A percentile compares a stretch with the other conserved stretches of the same genome.
Conservation (phyloP, 305 asterid species). For the Fraxinus greggii region DNA sequence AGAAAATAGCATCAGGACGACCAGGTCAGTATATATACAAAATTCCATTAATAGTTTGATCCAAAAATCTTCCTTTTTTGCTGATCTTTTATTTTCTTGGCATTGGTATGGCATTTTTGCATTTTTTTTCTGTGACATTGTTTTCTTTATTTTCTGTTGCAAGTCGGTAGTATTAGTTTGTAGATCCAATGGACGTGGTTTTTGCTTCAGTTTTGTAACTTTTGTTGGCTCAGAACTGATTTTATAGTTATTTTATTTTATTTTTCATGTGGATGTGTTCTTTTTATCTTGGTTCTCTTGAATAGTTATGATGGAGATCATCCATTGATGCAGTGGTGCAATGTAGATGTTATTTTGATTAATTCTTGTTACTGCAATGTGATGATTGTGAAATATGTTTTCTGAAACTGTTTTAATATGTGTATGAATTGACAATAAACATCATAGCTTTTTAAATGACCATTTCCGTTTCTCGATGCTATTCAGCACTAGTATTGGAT, state of each 20-base stretch:
- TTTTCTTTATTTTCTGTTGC: slow-evolving; percentile 20
- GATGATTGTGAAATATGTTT: slow-evolving; percentile 16
- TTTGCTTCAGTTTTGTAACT: slow-evolving; percentile 16
- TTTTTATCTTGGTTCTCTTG: slow-evolving; percentile 26
- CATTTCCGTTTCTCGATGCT: neutral
- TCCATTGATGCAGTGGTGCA: slow-evolving; percentile 11
- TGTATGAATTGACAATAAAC: neutral
- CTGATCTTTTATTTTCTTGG: slow-evolving; percentile 1
- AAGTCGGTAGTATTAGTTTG: slow-evolving; percentile 31
- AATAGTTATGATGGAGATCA: slow-evolving; percentile 42
- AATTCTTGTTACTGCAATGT: slow-evolving; percentile 23
- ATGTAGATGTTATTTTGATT: slow-evolving; percentile 19
- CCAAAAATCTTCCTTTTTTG: slow-evolving; percentile 19
- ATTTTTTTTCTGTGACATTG: slow-evolving; percentile 3
- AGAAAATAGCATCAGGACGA: slow-evolving; percentile 33
- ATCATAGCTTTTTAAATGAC: slow-evolving; percentile 11
- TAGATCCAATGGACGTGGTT: slow-evolving; percentile 49
- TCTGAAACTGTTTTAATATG: slow-evolving; percentile 13
- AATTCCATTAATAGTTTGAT: slow-evolving; percentile 22
- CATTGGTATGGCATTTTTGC: slow-evolving; percentile 26
- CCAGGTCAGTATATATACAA: slow-evolving; percentile 32
- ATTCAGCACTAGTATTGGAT: neutral
- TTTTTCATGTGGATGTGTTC: slow-evolving; percentile 26
- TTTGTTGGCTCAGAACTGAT: slow-evolving; percentile 19
- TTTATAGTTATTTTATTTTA: slow-evolving; percentile 26